Evolutionary conservation across 345 rosid genomes (phyloP).

Genomic region (Eucalyptus regnans): DNA sequence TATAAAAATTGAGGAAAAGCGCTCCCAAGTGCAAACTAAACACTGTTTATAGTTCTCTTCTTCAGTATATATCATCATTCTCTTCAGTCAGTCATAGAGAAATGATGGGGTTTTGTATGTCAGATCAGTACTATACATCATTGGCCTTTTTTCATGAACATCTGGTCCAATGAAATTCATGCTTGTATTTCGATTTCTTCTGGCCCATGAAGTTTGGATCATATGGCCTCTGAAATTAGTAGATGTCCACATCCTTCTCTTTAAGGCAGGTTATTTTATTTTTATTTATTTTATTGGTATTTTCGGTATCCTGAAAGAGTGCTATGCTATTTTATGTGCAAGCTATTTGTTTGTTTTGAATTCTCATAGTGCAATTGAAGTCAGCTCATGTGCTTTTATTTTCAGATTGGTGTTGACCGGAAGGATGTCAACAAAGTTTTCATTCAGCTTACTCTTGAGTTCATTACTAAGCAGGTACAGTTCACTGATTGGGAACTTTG

Average conservation of each 20-base stretch:
- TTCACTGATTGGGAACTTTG: background rate
- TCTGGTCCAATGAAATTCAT: background rate
- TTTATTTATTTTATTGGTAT: background rate
- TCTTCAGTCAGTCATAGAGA: background rate
- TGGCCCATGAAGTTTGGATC: background rate
- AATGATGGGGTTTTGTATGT: background rate
- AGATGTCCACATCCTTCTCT: background rate
- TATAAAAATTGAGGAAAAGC: background rate
- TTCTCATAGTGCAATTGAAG: background rate
- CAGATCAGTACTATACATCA: background rate
- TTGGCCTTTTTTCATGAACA: background rate
- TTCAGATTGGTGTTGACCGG: constrained; percentile 79
- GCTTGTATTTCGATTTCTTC: background rate
- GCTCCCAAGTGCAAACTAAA: background rate
- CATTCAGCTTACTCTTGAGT: constrained; percentile 77
- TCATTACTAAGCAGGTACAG: constrained; percentile 75
- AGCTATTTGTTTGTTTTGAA: background rate
- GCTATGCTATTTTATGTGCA: background rate
- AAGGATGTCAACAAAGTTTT: constrained; percentile 63
- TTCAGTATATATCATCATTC: background rate
- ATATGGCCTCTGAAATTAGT: background rate
- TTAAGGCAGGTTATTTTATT: background rate
- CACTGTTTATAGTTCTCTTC: background rate
- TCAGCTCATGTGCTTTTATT: background rate
- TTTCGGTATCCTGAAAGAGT: background rate